Evolutionary conservation across 2,329 filamentous ascomycete genomes (phyloP).

Genomic region (Penicillium brevicompactum): DNA sequence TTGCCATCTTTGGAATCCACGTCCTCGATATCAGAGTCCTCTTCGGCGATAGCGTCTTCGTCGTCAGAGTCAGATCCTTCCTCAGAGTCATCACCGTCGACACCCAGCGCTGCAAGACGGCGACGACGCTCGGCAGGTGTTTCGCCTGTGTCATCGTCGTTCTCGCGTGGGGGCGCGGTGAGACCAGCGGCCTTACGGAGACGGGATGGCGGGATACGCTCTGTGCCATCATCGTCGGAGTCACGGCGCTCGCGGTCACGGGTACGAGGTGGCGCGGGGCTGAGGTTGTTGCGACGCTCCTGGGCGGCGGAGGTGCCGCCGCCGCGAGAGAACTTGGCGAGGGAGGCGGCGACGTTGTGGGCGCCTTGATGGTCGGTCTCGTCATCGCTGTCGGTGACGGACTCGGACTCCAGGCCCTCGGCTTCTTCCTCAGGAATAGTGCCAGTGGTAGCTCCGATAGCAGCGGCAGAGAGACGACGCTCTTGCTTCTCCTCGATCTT

Average conservation of each 20-base stretch:
- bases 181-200: slow-evolving; percentile 37
- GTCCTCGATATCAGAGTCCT: slow-evolving; percentile 25
- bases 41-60: slow-evolving; percentile 25
- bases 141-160: slow-evolving; percentile 43
- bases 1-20: slow-evolving; percentile 25
- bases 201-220: slow-evolving; percentile 43
- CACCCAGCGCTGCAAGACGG: slow-evolving; percentile 47
- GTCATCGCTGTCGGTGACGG: slow-evolving; percentile 27
- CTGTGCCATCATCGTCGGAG: slow-evolving; percentile 48
- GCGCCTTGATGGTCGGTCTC: slow-evolving; percentile 22
- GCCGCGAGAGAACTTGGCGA: slow-evolving; percentile 39
- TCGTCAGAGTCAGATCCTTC: slow-evolving; percentile 27
- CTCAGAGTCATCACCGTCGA: slow-evolving; percentile 31
- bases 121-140: slow-evolving; percentile 51
- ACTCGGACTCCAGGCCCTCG: slow-evolving; percentile 24
- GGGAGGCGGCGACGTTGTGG: slow-evolving; percentile 40
- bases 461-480: slow-evolving; percentile 25
- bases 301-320: slow-evolving; percentile 36
- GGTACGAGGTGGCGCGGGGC: slow-evolving; percentile 26
- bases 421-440: slow-evolving; percentile 17
- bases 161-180: slow-evolving; percentile 24
- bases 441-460: slow-evolving; percentile 13
- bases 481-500: slow-evolving; percentile 28
- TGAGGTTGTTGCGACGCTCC: slow-evolving; percentile 39
- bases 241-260: slow-evolving; percentile 33